These are phyloP conservation scores for Solanum medicagineum DNA, from an alignment of 257 asterid species.

Conservation along the genomic window DNA sequence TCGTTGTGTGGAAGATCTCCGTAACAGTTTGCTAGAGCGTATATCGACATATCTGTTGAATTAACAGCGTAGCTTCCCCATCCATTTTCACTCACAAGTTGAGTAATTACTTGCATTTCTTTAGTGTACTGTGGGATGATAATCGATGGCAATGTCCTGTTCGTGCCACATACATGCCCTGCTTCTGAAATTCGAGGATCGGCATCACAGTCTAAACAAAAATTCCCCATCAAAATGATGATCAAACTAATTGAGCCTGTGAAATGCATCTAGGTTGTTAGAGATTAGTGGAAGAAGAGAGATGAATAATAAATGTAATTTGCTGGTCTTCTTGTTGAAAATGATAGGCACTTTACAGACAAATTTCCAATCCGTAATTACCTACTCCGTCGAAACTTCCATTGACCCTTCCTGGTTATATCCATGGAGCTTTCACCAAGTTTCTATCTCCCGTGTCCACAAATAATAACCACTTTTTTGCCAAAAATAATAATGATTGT, in stretches of 20 bases:
- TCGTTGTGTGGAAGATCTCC: slow-evolving; percentile 48
- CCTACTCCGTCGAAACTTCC: background rate
- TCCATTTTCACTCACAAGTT: slow-evolving; percentile 22
- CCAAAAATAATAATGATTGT: background rate
- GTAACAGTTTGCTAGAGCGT: slow-evolving; percentile 51
- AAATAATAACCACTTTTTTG: background rate
- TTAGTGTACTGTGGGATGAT: slow-evolving; percentile 39
- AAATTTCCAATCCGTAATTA: background rate
- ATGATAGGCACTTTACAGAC: background rate
- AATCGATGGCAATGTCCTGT: slow-evolving; percentile 15
- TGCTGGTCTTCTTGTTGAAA: background rate
- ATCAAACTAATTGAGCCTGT: background rate
- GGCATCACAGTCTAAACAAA: background rate
- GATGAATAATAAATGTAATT: background rate
- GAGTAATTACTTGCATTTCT: slow-evolving; percentile 49
- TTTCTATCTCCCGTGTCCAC: background rate
- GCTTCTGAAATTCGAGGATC: slow-evolving; percentile 61
- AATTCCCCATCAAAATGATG: background rate
- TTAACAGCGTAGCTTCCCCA: slow-evolving; percentile 31
- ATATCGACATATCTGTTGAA: slow-evolving; percentile 19
- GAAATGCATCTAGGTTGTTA: background rate
- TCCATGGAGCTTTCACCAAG: background rate
- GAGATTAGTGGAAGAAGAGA: background rate
- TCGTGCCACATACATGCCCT: slow-evolving; percentile 37
- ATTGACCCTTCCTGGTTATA: background rate